Percentiles rank a stretch among this genome's conserved stretches.
These are phyloP conservation scores for Vigna trinervia DNA, from an alignment of 306 rosid species.

Conservation along the genomic window DNA sequence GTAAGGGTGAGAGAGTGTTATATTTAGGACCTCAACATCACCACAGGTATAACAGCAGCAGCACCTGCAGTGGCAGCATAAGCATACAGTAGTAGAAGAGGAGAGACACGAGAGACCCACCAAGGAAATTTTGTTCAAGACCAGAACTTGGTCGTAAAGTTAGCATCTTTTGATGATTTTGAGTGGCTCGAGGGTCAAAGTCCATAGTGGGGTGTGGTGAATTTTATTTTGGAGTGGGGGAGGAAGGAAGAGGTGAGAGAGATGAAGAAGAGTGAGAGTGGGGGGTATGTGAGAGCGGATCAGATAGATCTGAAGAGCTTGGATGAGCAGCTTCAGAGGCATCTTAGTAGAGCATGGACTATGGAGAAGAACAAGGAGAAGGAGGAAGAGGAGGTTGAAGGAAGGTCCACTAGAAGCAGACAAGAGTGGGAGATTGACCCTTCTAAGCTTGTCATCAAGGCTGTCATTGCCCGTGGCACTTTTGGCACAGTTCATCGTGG, in stretches of 20 bases:
- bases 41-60: conserved; percentile 11
- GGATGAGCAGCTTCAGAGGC: conserved; percentile 98
- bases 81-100: conserved; percentile 12
- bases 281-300: conserved; percentile 95
- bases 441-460: conserved; percentile 79
- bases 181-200: conserved; percentile 20
- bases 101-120: conserved; percentile 41
- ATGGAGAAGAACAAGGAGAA: conserved; percentile 88
- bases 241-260: background rate
- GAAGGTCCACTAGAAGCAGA: conserved; percentile 56
- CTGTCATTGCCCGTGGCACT: conserved; percentile 93
- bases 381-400: conserved; percentile 58
- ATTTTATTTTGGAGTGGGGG: background rate
- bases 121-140: conserved; percentile 39
- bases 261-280: conserved; percentile 90
- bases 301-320: conserved; percentile 99
- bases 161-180: conserved; percentile 25
- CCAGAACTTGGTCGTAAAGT: conserved; percentile 38
- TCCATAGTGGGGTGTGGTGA: conserved; percentile 34
- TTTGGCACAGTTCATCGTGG: conserved; percentile 99
- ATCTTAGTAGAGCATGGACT: conserved; percentile 85
- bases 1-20: conserved; percentile 32
- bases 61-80: conserved; percentile 15
- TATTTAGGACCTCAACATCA: conserved; percentile 49
- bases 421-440: conserved; percentile 99